These are phyloP conservation scores for Clarireedia homoeocarpa DNA, from an alignment of 2,329 filamentous ascomycete species.

Conservation along the genomic window DNA sequence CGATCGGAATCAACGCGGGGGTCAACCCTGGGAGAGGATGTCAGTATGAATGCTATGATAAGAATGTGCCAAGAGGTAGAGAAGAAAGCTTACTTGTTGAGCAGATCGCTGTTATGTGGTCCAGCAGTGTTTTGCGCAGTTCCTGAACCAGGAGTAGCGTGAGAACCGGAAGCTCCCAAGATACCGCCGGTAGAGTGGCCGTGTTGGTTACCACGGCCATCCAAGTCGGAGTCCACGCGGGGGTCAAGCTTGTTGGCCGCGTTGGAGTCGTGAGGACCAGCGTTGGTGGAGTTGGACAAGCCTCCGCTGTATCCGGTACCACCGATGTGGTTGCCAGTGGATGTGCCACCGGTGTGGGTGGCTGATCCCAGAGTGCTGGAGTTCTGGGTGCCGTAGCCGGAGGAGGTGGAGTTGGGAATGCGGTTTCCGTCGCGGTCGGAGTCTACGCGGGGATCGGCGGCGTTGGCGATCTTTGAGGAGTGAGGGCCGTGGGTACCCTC, in stretches of 20 bases:
- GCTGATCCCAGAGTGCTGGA: conserved; percentile 3
- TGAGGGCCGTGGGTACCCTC: conserved; percentile 19
- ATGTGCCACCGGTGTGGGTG: conserved; percentile 4
- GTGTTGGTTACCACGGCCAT: conserved; percentile 33
- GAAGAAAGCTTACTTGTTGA: conserved; percentile 38
- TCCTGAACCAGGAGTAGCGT: conserved; percentile 27
- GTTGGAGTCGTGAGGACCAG: conserved; percentile 31
- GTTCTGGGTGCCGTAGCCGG: conserved; percentile 7
- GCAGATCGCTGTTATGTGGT: conserved; percentile 43
- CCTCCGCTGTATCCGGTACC: conserved; percentile 17
- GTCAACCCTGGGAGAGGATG: conserved; percentile 35
- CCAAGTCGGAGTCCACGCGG: conserved; percentile 44
- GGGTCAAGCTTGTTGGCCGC: conserved; percentile 42
- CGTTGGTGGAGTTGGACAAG: conserved; percentile 27
- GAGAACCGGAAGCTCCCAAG: conserved; percentile 27
- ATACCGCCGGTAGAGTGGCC: conserved; percentile 18
- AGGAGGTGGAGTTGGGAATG: background rate
- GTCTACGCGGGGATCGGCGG: conserved; percentile 32
- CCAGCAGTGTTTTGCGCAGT: conserved; percentile 39
- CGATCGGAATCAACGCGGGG: conserved; percentile 47
- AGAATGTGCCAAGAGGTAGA: background rate
- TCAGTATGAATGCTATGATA: background rate
- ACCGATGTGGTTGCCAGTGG: conserved; percentile 1
- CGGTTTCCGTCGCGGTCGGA: conserved; percentile 39
- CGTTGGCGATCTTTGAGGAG: conserved; percentile 33